These are phyloP conservation scores for Rhizophora apiculata DNA, from an alignment of 345 rosid species.

Conservation along the genomic window DNA sequence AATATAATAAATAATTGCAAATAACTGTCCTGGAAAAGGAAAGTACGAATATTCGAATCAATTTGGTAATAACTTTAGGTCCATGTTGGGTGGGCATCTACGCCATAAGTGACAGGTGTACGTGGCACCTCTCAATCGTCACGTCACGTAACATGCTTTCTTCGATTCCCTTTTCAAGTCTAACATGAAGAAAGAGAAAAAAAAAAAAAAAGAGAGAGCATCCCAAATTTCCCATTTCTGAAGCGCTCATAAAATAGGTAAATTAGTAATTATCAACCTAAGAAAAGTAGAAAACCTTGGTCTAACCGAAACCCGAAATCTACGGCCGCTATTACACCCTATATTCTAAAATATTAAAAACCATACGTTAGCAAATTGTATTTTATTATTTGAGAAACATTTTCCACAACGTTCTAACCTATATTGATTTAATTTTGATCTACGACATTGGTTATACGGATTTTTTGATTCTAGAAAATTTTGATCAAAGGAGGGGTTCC, in stretches of 20 bases:
- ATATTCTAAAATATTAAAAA: no score
- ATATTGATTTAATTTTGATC: no score
- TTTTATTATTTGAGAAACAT: no score
- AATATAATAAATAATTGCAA: no score
- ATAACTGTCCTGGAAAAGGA: no score
- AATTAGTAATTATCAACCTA: no score
- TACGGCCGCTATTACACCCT: no score
- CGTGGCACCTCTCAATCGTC: not conserved
- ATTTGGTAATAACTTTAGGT: not conserved
- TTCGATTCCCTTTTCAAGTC: not conserved
- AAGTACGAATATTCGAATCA: no score
- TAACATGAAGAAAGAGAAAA: not conserved
- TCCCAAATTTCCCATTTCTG: not conserved
- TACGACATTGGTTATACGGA: no score
- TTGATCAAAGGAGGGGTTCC: not conserved
- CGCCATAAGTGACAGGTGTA: constrained; percentile 26
- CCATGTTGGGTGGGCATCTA: constrained; percentile 12
- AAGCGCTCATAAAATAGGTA: not conserved
- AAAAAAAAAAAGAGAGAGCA: not conserved
- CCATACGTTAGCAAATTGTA: no score
- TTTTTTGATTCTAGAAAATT: not conserved
- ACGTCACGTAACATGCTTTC: not conserved
- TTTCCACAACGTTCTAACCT: no score
- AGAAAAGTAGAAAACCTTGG: not conserved
- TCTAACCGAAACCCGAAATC: not conserved